phyloP scores from a whole-genome alignment of 257 asterid species.

The Scutellaria baicalensis region DNA sequence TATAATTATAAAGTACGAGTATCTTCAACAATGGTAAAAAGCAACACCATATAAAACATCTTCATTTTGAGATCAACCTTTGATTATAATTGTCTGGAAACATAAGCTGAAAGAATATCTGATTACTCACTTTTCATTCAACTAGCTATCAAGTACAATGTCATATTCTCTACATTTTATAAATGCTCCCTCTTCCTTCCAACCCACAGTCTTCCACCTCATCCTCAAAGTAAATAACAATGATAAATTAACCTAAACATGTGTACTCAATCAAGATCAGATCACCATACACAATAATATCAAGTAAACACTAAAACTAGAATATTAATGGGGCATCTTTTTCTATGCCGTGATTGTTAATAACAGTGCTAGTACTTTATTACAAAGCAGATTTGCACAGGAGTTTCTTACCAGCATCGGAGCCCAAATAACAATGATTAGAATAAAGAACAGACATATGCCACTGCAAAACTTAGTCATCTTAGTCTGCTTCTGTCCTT shows the following conservation, averaged over 20 bases:
- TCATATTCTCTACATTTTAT: neutral
- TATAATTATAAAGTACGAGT: neutral
- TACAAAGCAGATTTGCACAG: slow-evolving; percentile 2
- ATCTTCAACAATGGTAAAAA: neutral
- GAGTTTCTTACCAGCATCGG: slow-evolving; percentile 88
- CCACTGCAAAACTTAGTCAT: slow-evolving; percentile 96
- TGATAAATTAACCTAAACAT: neutral
- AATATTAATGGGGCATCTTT: neutral
- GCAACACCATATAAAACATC: neutral
- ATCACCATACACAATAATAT: neutral
- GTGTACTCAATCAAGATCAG: neutral
- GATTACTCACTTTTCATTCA: neutral
- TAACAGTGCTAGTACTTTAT: neutral
- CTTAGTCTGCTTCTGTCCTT: slow-evolving; percentile 85
- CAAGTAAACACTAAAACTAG: neutral
- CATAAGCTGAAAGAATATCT: neutral
- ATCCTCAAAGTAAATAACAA: neutral
- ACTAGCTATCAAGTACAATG: neutral
- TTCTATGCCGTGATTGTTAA: neutral
- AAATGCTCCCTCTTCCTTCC: neutral
- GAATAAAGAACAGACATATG: slow-evolving; percentile 75
- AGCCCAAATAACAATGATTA: slow-evolving; percentile 97
- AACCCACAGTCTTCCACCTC: neutral
- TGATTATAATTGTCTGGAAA: neutral
- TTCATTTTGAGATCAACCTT: neutral